These are phyloP conservation scores for Tolypocladium inflatum DNA, from an alignment of 2,329 filamentous ascomycete genomes.

Conservation along the genomic window DNA sequence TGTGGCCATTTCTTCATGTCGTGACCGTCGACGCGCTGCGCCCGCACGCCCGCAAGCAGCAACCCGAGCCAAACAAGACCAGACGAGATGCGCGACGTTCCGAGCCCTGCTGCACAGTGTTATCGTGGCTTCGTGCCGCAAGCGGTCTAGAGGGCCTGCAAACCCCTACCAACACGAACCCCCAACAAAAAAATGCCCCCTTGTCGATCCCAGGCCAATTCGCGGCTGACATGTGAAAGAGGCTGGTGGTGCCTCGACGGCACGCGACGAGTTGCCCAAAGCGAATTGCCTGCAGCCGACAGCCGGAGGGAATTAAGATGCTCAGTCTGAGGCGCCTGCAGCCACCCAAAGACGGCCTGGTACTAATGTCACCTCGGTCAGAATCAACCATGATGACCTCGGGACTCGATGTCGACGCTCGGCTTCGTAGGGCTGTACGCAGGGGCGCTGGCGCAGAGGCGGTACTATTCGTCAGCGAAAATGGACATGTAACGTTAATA, in stretches of 20 bases:
- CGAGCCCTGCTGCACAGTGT: not conserved
- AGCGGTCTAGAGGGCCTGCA: not conserved
- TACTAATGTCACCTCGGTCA: not conserved
- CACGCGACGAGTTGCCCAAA: not conserved
- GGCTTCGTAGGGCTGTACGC: no score
- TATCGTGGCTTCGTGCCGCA: not conserved
- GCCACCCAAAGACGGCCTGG: not conserved
- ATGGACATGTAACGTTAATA: no score
- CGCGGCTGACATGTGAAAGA: constrained; percentile 1
- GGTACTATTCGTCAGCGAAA: no score
- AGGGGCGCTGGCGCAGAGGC: no score
- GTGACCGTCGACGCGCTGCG: not conserved
- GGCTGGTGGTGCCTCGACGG: not conserved
- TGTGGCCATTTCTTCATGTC: not conserved
- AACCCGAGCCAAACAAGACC: not conserved
- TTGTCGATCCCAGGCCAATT: not conserved
- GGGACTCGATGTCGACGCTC: no score
- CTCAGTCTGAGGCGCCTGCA: not conserved
- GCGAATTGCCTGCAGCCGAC: not conserved
- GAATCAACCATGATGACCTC: no score
- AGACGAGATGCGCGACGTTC: not conserved
- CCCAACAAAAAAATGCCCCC: constrained; percentile 1
- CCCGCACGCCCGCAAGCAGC: not conserved
- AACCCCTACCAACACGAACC: not conserved
- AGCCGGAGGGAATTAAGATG: not conserved